Base-by-base conservation (phyloP, 2,329 filamentous ascomycete genomes). In the Cercospora sp. region DNA sequence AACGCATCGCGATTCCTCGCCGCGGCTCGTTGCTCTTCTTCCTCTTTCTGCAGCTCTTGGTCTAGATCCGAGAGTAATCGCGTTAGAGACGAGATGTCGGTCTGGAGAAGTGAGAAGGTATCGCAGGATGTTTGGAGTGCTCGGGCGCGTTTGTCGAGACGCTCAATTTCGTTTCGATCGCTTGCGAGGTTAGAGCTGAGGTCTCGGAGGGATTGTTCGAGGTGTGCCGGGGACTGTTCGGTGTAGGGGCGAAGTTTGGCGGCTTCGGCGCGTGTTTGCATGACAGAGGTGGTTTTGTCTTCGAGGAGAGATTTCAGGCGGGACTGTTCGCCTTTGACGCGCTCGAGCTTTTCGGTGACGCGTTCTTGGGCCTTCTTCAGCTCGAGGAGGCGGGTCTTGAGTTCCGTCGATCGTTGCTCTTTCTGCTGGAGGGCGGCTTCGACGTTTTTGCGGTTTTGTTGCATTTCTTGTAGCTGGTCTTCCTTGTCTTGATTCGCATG, bases 201-300 rank as follows among this genome's bases (percentile, higher is more conserved):
- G 71, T 97, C 93, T 2, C 90, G 87, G 65, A 99, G 83, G 55
- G 90, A 90, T 33, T 91, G 87, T 79, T 98, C 94, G 30, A 99
- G 85, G 16, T 90, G 89, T 2, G 89, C 90, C 0, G 94, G 93
- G 75, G 91, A 96, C 78, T 98, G 93, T 66, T 94, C 87, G 51
- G 95, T 93, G 79, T 99, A 99, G 12, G 95, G 95, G 65, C 92
- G 88, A 68, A 99, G 82, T 80, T 97, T 98, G 65, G 90, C 87
- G 73, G 91, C 93, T 79, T 98, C 95, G 77, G 95, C 91, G 76
- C 91, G 89, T 57, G 92, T 85, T 61, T 88, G 86, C 72, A 96
- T 82, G 30, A 89, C 90, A 66, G 87, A 83, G 6, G 90, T 87
- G 12, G 89, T 90, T 78, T 89, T 91, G 71, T 91, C 87, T 79